Conservation (phyloP, 1,284 basidiomycete species). For the Melampsora occidentalis region DNA sequence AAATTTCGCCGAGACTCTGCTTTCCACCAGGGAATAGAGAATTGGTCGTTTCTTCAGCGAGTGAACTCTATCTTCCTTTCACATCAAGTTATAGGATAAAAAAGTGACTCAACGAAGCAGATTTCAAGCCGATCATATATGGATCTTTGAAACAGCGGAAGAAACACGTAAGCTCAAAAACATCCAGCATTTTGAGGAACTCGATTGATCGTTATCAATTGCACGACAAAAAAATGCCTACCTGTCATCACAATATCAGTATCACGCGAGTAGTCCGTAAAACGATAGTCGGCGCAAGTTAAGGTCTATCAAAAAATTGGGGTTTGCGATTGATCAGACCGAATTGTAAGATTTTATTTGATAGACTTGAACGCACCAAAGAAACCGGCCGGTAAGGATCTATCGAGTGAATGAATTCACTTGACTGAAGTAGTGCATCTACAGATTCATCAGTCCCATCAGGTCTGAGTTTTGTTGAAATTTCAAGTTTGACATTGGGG, state of each 20-base stretch:
- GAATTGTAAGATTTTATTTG: neutral
- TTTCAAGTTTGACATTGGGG: neutral
- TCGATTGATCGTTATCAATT: neutral
- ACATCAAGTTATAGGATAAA: neutral
- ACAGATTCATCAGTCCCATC: conserved; percentile 14
- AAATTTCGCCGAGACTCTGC: no score
- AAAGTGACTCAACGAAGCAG: conserved; percentile 3
- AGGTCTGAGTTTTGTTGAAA: conserved; percentile 6
- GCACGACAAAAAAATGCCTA: neutral
- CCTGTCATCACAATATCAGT: conserved; percentile 33
- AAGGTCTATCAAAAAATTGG: conserved; percentile 21
- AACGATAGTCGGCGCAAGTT: conserved; percentile 37
- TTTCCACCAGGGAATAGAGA: no score
- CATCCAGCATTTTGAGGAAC: neutral
- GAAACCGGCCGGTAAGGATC: conserved; percentile 38
- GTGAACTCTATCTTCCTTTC: neutral
- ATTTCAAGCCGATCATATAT: conserved; percentile 26
- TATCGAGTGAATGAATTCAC: conserved; percentile 11
- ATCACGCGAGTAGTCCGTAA: conserved; percentile 28
- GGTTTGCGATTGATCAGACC: neutral
- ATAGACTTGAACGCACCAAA: neutral
- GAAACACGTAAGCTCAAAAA: neutral
- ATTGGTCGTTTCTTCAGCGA: neutral
- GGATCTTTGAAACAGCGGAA: conserved; percentile 5
- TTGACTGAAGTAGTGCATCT: neutral